phyloP scores from a whole-genome alignment of 257 asterid species.

The Gynochthodes officinalis region DNA sequence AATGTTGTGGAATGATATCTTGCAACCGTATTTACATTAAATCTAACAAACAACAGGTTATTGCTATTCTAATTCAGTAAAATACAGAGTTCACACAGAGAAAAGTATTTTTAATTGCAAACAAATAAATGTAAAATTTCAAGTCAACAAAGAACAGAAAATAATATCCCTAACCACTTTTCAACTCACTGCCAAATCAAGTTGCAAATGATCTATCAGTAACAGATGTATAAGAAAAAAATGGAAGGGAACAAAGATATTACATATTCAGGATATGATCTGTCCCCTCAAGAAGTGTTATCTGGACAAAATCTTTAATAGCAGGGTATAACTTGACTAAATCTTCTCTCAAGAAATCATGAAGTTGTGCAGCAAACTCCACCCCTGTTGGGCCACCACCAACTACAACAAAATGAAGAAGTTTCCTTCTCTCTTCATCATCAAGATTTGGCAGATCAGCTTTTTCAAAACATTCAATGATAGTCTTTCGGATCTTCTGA shows the following conservation, averaged over 20 bases:
- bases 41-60: not conserved
- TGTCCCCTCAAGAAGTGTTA: conserved; percentile 92
- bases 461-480: conserved; percentile 84
- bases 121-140: too few species aligned
- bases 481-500: conserved; percentile 81
- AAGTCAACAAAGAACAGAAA: too few species aligned
- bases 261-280: conserved; percentile 91
- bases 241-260: conserved; percentile 17
- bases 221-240: not conserved
- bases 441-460: conserved; percentile 76
- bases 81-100: not conserved
- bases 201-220: not conserved
- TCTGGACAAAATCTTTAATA: conserved; percentile 63
- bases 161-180: too few species aligned
- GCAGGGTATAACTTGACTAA: conserved; percentile 71
- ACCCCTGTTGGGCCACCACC: conserved; percentile 98
- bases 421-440: conserved; percentile 74
- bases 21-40: not conserved
- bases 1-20: not conserved
- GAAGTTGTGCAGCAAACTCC: conserved; percentile 87
- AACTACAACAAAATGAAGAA: conserved; percentile 94
- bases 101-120: not conserved
- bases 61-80: not conserved
- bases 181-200: not conserved
- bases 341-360: conserved; percentile 81